phyloP scores from a whole-genome alignment of 2,329 filamentous ascomycete genomes.

The Graphiopsis chlorocephala region DNA sequence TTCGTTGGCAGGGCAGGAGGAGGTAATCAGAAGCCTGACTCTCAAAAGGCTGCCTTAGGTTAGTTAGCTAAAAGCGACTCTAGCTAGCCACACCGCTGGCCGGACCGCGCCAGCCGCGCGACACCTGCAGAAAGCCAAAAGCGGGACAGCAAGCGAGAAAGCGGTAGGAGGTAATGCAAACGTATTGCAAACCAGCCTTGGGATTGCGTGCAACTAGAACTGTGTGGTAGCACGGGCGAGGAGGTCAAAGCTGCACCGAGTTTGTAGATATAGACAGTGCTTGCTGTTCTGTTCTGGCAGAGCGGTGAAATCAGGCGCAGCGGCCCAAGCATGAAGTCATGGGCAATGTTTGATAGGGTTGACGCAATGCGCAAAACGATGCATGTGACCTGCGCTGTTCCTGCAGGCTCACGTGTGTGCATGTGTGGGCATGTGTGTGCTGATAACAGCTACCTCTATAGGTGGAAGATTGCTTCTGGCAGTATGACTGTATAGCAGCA shows the following conservation, averaged over 20 bases:
- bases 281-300: background rate
- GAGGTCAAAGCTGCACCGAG: background rate
- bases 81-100: background rate
- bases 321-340: conserved; percentile 1
- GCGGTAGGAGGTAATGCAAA: background rate
- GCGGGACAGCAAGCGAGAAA: background rate
- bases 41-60: background rate
- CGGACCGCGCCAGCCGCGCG: background rate
- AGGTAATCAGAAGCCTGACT: background rate
- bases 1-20: background rate
- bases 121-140: background rate
- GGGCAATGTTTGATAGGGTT: background rate
- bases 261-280: background rate
- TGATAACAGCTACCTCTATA: background rate
- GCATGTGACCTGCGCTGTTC: background rate
- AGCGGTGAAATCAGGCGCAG: background rate
- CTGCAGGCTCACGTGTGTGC: conserved; percentile 4
- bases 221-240: background rate
- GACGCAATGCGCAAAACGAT: background rate
- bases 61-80: too few relatives aligned
- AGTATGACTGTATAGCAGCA: background rate
- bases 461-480: background rate
- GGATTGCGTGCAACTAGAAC: background rate
- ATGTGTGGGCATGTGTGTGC: background rate
- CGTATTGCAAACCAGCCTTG: background rate